Evolutionary conservation across 345 rosid species (phyloP).

Genomic region (Eucalyptus erythrocorys): DNA sequence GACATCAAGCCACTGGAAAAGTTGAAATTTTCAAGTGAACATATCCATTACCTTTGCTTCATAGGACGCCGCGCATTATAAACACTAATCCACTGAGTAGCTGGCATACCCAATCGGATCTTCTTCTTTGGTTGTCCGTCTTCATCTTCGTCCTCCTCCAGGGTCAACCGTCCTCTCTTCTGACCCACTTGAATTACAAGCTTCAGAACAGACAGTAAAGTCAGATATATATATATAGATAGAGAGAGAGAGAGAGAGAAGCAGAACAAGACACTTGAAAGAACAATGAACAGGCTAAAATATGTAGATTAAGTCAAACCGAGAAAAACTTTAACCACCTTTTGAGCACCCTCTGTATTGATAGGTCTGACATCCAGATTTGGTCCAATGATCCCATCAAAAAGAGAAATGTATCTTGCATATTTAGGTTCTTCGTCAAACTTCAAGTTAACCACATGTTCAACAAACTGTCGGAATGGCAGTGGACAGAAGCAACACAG

Average conservation of each 20-base stretch:
- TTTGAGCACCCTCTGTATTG: slow-evolving; percentile 39
- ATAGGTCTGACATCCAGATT: slow-evolving; percentile 26
- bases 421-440: slow-evolving; percentile 56
- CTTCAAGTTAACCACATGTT: slow-evolving; percentile 44
- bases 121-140: slow-evolving; percentile 38
- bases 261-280: not conserved
- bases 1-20: not conserved
- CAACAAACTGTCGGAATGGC: slow-evolving; percentile 37
- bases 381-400: slow-evolving; percentile 23
- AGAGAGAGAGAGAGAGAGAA: not conserved
- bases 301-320: not conserved
- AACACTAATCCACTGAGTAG: slow-evolving; percentile 48
- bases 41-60: slow-evolving; percentile 34
- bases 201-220: not conserved
- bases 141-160: slow-evolving; percentile 37
- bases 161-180: slow-evolving; percentile 28
- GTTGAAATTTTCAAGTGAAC: not conserved
- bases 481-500: slow-evolving; percentile 46
- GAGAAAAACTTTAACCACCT: slow-evolving; percentile 12
- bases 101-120: slow-evolving; percentile 38
- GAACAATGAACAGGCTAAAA: not conserved
- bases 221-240: not conserved
- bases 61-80: slow-evolving; percentile 38
- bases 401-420: slow-evolving; percentile 35
- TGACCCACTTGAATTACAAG: slow-evolving; percentile 22